Percentiles rank a stretch among this genome's conserved stretches.
phyloP scores from a whole-genome alignment of 1,284 basidiomycete genomes.

The Polyporus tsugae region DNA sequence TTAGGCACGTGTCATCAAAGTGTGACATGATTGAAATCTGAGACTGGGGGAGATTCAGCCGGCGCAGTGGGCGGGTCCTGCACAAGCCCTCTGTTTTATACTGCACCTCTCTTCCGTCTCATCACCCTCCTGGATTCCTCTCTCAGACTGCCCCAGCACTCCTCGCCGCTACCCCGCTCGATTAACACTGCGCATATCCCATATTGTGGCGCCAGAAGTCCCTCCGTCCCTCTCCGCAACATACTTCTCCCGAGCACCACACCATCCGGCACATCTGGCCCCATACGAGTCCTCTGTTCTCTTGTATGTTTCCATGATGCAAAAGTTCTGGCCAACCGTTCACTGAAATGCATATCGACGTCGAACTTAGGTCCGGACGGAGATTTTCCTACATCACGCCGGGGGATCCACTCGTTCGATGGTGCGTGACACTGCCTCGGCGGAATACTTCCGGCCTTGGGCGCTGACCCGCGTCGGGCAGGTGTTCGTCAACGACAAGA shows the following conservation, averaged over 20 bases:
- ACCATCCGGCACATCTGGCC: background rate
- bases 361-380: slow-evolving; percentile 4
- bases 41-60: background rate
- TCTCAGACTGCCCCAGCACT: background rate
- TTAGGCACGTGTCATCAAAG: slow-evolving; percentile 1
- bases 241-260: background rate
- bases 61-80: background rate
- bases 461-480: slow-evolving; percentile 19
- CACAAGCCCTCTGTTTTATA: background rate
- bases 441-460: background rate
- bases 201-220: background rate
- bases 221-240: background rate
- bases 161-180: background rate
- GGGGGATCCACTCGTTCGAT: slow-evolving; percentile 15
- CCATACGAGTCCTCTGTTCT: background rate
- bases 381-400: slow-evolving; percentile 21
- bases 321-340: background rate
- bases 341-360: background rate
- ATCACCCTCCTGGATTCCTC: background rate
- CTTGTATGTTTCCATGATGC: background rate
- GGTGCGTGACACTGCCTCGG: slow-evolving; percentile 17
- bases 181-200: background rate
- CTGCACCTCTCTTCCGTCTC: background rate
- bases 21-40: slow-evolving; percentile 4
- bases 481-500: slow-evolving; percentile 35